Evolutionary conservation across 2,329 filamentous ascomycete species (phyloP).

Genomic region (Rhynchosporium graminicola): DNA sequence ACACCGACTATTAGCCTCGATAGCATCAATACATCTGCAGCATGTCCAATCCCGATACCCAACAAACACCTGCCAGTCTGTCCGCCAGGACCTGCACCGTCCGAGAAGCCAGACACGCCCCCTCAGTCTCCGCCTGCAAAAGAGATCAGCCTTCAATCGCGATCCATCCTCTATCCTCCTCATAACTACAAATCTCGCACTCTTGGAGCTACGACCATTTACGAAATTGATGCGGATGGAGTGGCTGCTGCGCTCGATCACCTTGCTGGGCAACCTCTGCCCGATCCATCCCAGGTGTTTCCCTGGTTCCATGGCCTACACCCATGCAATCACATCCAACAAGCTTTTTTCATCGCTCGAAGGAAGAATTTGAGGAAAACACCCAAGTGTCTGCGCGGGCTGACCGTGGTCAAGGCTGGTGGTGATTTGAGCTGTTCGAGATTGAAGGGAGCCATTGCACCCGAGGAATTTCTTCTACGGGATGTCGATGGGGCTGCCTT

Average conservation of each 20-base stretch:
- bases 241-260: constrained; percentile 76
- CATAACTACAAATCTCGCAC: constrained; percentile 57
- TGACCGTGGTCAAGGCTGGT: constrained; percentile 87
- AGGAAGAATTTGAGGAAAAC: constrained; percentile 69
- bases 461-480: constrained; percentile 73
- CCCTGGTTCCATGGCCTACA: constrained; percentile 96
- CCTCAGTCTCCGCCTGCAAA: constrained; percentile 65
- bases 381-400: constrained; percentile 74
- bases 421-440: constrained; percentile 73
- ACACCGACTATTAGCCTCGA: constrained; percentile 54
- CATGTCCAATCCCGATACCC: constrained; percentile 65
- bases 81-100: constrained; percentile 70
- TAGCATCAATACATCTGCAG: constrained; percentile 51
- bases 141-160: constrained; percentile 55
- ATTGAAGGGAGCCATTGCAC: constrained; percentile 83
- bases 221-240: constrained; percentile 68
- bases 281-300: constrained; percentile 83
- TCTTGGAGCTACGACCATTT: constrained; percentile 61
- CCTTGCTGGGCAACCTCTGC: constrained; percentile 75
- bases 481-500: constrained; percentile 54
- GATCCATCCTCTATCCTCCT: constrained; percentile 76
- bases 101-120: constrained; percentile 59
- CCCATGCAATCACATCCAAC: constrained; percentile 82
- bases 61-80: constrained; percentile 92
- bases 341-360: constrained; percentile 83